Base-by-base conservation (phyloP, 192 early-diverging fungal species). In the Jimgerdemannia flammicorona region DNA sequence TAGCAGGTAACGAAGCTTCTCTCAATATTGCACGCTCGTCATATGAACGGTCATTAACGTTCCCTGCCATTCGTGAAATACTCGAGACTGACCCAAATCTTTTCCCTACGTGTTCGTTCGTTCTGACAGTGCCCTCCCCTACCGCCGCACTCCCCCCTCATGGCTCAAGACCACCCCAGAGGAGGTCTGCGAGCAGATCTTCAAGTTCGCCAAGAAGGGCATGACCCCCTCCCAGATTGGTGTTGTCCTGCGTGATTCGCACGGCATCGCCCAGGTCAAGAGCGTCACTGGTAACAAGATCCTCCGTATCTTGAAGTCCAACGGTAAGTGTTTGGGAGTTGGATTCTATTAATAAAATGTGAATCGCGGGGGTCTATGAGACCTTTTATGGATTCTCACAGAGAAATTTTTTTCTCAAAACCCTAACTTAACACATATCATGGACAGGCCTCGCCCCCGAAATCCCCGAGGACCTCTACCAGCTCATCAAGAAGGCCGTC, bases 201-300 rank as follows among this genome's bases (percentile, higher is more conserved):
- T 92, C 92, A 99, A 99, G 92, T 90, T 96, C 76, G 96, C 98
- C 83, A 98, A 97, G 93, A 99, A 99, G 95, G 98, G 98, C 90
- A 84, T 95, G 83, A 90, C 92, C 77, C 98, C 98, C 75, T 98
- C 98, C 75, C 96, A 98, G 89, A 99, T 99, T 84, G 98, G 98
- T 93, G 95, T 95, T 68, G 84, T 93, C 70, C 94, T 99, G 77
- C 91, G 98, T 88, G 98, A 99, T 87, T 92, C 94, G 76, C 95
- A 98, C 84, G 98, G 98, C 84, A 91, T 99, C 75, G 93, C 98
- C 79, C 96, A 97, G 86, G 98, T 99, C 85, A 91, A 90, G 80
- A 88, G 87, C 86, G 93, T 99, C 81, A 99, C 98, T 81, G 96
- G 97, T 84, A 99, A 97, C 95, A 98, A 99, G 95, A 90, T 99